Evolutionary conservation across 768 basidiomycete genomes (phyloP), one percentile per base, ranked within the genome.

Genomic region (Lactarius indigo): DNA sequence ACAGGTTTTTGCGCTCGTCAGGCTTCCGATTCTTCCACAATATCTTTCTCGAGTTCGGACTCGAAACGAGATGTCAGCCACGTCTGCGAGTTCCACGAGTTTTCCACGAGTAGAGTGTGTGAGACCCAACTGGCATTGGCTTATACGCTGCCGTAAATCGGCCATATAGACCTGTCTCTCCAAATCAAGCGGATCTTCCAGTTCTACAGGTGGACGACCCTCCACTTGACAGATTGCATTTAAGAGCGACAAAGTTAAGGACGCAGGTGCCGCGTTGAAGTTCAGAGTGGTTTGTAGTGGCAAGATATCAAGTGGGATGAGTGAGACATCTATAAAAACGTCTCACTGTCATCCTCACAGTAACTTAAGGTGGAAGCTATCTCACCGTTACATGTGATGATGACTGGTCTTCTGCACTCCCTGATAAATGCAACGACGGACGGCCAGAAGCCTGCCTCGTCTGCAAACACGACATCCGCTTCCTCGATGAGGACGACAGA

Each of bases 321-420:
- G 79, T 7, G 85, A 83, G 20, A 83, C 75, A 80, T 96, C 94
- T 94, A 74, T 35, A 50, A 60, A 66, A 63, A 47, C 28, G 28
- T 28, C 50, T 26, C 50, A 18, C 58, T 64, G 39, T 59, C 8
- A 72, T 31, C 33, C 42, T 68, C 69, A 64, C 64, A 66, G 50
- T 56, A 39, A 33, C 39, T 26, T 50, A 55, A 28, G 10, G 44
- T 20, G 42, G 68, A 57, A 28, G 44, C n/a, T n/a, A 41, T 71
- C 86, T 75, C 73, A 95, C 96, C 95, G 72, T 96, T 97, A 77
- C 97, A 98, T 62, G 96, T 98, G 79, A 94, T 84, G 59, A 99
- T 84, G 50, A 99, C 90, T 7, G 97, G 96, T 64, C 97, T 81
- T 71, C 85, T 87, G 70, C 93, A 93, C 20, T 90, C 84, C 67